A percentile compares a stretch with the other conserved stretches of the same genome.
Evolutionary conservation across 257 asterid species (phyloP).

Genomic region (Echium plantagineum): DNA sequence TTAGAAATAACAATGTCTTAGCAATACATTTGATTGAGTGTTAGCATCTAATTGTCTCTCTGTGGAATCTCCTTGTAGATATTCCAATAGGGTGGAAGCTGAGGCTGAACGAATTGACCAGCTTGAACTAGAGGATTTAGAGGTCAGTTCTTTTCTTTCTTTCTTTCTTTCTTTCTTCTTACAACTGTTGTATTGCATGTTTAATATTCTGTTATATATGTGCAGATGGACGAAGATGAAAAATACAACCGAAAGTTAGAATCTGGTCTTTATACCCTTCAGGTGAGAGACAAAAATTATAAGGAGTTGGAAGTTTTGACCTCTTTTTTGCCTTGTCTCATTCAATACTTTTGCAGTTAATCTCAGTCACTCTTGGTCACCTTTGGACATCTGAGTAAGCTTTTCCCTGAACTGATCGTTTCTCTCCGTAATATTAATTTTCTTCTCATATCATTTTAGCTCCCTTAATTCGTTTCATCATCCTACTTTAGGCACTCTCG

Average conservation of each 20-base stretch:
- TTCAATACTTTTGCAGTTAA: constrained; percentile 37
- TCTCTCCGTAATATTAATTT: constrained; percentile 2
- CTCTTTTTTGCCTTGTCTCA: constrained; percentile 3
- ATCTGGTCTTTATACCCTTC: constrained; percentile 86
- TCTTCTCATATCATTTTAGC: constrained; percentile 6
- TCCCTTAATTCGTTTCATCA: constrained; percentile 4
- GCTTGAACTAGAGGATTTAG: constrained; percentile 76
- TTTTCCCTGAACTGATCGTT: constrained; percentile 10
- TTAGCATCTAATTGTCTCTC: constrained; percentile 2
- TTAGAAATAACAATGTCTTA: not conserved
- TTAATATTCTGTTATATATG: constrained; percentile 7
- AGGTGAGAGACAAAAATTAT: constrained; percentile 27
- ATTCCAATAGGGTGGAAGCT: constrained; percentile 71
- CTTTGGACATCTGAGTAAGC: constrained; percentile 99
- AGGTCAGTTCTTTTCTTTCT: constrained; percentile 30
- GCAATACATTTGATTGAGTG: constrained; percentile 8
- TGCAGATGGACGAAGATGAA: constrained; percentile 91
- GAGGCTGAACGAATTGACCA: constrained; percentile 55
- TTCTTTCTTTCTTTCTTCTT: constrained; percentile 12
- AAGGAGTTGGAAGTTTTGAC: not conserved
- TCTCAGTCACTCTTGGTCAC: constrained; percentile 85
- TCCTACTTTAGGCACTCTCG: constrained; percentile 50
- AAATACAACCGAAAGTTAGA: constrained; percentile 73
- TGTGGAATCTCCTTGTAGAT: constrained; percentile 31
- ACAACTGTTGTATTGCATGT: not conserved